Percentiles rank a stretch among this genome's conserved stretches.
phyloP scores from a whole-genome alignment of 768 basidiomycete species.

The Rhizopogon sp. region DNA sequence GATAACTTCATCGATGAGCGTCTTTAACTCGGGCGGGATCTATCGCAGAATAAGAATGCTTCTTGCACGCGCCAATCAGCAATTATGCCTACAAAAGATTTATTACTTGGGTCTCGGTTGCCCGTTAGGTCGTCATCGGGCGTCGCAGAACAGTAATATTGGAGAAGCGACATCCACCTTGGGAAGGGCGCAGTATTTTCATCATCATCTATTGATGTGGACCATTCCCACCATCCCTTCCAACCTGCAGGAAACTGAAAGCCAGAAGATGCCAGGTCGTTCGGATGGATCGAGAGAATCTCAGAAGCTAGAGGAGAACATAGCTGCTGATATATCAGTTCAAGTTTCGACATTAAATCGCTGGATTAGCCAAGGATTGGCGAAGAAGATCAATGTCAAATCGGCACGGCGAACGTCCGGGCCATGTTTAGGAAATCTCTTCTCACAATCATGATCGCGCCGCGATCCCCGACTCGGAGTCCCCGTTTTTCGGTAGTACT shows the following conservation, averaged over 20 bases:
- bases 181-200: conserved; percentile 13
- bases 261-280: conserved; percentile 30
- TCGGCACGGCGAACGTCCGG: too few species aligned
- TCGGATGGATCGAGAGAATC: conserved; percentile 44
- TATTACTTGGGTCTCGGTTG: neutral
- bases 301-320: neutral
- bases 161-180: conserved; percentile 21
- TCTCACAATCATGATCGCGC: neutral
- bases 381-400: neutral
- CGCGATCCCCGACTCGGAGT: neutral
- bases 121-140: neutral
- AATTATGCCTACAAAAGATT: neutral
- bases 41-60: conserved; percentile 3
- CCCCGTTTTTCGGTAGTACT: too few species aligned
- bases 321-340: neutral
- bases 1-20: conserved; percentile 18
- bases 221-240: conserved; percentile 36
- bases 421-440: neutral
- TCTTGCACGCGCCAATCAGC: neutral
- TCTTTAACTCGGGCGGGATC: conserved; percentile 19
- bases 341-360: neutral
- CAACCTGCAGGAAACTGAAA: conserved; percentile 17
- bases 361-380: neutral
- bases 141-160: conserved; percentile 6
- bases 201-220: conserved; percentile 8